Percentiles rank a stretch among this genome's conserved stretches.
phyloP scores from a whole-genome alignment of 768 basidiomycete genomes.

The Dioszegia hungarica region DNA sequence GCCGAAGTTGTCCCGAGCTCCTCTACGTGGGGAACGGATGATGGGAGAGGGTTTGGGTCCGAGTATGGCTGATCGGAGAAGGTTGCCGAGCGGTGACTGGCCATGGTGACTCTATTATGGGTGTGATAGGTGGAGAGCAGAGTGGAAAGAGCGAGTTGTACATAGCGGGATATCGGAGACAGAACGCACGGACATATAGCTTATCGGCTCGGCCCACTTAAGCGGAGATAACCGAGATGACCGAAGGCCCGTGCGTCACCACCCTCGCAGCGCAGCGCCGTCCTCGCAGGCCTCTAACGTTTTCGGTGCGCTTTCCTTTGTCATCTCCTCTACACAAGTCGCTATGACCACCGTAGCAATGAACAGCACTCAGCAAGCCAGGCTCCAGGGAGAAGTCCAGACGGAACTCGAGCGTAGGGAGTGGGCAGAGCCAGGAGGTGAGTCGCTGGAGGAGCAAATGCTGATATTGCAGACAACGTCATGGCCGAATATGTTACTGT shows the following conservation, averaged over 20 bases:
- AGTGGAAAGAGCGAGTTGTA: no score
- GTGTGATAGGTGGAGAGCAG: no score
- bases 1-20: conserved; percentile 88
- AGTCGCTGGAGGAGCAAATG: neutral
- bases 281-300: no score
- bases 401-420: conserved; percentile 38
- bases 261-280: no score
- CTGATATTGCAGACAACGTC: conserved; percentile 34
- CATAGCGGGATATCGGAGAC: no score
- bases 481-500: conserved; percentile 49
- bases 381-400: conserved; percentile 24
- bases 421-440: conserved; percentile 43
- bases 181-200: no score
- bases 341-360: conserved; percentile 10
- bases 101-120: neutral
- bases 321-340: no score
- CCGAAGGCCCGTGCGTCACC: no score
- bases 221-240: no score
- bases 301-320: no score
- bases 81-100: conserved; percentile 15
- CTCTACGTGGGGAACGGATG: conserved; percentile 64
- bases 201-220: no score
- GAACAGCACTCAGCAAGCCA: neutral
- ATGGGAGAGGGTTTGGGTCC: conserved; percentile 50
- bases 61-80: conserved; percentile 43